A percentile compares a stretch with the other conserved stretches of the same genome.
phyloP scores from a whole-genome alignment of 768 basidiomycete genomes.

The Calocybe gangraenosa region DNA sequence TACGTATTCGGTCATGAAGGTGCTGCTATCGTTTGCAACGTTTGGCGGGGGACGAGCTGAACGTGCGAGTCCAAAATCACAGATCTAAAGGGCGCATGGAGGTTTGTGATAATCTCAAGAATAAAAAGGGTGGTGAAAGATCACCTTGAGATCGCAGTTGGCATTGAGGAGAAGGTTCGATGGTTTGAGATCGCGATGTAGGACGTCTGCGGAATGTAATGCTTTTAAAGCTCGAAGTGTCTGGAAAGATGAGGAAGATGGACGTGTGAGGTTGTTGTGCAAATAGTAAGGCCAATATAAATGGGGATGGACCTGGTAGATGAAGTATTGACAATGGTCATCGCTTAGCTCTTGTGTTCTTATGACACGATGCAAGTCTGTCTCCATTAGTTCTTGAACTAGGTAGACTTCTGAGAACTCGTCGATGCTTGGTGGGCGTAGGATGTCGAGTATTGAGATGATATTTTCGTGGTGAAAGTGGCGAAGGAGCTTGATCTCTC shows the following conservation, averaged over 20 bases:
- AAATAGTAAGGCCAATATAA: not conserved
- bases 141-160: conserved; percentile 92
- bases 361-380: conserved; percentile 95
- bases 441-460: conserved; percentile 93
- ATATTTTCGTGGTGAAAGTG: conserved; percentile 87
- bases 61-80: conserved; percentile 86
- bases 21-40: conserved; percentile 48
- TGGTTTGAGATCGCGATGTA: conserved; percentile 94
- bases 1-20: conserved; percentile 92
- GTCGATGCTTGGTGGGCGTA: conserved; percentile 71
- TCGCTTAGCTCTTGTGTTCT: conserved; percentile 91
- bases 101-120: too few species aligned
- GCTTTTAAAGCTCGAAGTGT: conserved; percentile 93
- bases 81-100: conserved; percentile 41
- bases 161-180: conserved; percentile 94
- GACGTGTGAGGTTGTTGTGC: too few species aligned
- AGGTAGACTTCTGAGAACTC: conserved; percentile 80
- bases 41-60: conserved; percentile 73
- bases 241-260: conserved; percentile 25
- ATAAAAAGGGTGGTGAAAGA: conserved; percentile 6
- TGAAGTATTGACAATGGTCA: conserved; percentile 96
- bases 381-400: conserved; percentile 79
- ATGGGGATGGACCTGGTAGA: conserved; percentile 76
- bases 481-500: conserved; percentile 90
- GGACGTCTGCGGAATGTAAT: conserved; percentile 90